A percentile compares a stretch with the other conserved stretches of the same genome.
These are phyloP conservation scores for Phlyctochytrium arcticum DNA, from an alignment of 192 early-diverging fungal genomes.

Conservation along the genomic window DNA sequence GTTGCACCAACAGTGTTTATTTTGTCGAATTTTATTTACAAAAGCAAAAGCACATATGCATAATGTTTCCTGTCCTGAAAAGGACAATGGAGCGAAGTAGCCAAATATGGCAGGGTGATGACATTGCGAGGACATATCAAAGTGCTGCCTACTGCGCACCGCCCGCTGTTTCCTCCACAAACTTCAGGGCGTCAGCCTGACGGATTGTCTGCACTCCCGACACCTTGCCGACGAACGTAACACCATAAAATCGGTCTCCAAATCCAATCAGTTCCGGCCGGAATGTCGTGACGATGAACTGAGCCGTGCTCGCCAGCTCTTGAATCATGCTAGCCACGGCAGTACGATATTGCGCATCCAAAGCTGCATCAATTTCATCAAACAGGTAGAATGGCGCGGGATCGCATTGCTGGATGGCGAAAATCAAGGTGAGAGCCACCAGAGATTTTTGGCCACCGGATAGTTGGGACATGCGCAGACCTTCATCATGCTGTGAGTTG, in stretches of 20 bases:
- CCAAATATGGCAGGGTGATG: too few relatives aligned
- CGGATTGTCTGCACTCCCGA: slow-evolving; percentile 68
- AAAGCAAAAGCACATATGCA: too few relatives aligned
- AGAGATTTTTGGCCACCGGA: slow-evolving; percentile 98
- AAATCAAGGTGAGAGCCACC: slow-evolving; percentile 94
- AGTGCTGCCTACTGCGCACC: slow-evolving; percentile 1
- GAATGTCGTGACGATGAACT: slow-evolving; percentile 99
- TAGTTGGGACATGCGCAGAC: slow-evolving; percentile 89
- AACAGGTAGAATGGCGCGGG: slow-evolving; percentile 99
- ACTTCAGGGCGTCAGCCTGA: slow-evolving; percentile 37
- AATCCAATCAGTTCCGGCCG: slow-evolving; percentile 88
- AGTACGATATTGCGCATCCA: slow-evolving; percentile 92
- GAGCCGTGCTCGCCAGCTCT: slow-evolving; percentile 74
- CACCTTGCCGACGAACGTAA: slow-evolving; percentile 94
- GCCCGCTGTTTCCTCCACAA: slow-evolving; percentile 34
- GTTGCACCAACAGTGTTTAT: too few relatives aligned
- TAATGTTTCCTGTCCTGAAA: too few relatives aligned
- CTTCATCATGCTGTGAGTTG: slow-evolving; percentile 82
- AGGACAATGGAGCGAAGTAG: too few relatives aligned
- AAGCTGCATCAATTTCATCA: slow-evolving; percentile 99
- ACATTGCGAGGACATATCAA: too few relatives aligned
- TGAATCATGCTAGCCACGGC: slow-evolving; percentile 96
- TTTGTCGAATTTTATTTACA: too few relatives aligned
- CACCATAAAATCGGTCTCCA: slow-evolving; percentile 96
- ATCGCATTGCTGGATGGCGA: slow-evolving; percentile 97